These are phyloP conservation scores for Closterium sp. DNA, from an alignment of 139 green algal species.

Conservation along the genomic window DNA sequence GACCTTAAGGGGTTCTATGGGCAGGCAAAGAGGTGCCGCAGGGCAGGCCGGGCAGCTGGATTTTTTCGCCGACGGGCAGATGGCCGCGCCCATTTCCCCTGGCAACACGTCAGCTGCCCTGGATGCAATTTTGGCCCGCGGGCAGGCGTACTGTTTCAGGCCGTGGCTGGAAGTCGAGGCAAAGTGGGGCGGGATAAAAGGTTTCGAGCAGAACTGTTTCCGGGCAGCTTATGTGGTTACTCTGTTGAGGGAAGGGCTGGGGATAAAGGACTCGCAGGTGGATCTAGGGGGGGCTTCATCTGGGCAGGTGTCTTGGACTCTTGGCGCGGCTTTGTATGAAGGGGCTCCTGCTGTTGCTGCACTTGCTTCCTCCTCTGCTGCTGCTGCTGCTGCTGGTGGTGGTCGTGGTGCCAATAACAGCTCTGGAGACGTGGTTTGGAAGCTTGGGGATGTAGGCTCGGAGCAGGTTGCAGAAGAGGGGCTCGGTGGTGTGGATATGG, in stretches of 20 bases:
- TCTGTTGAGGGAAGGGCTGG: slow-evolving; percentile 69
- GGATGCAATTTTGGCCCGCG: slow-evolving; percentile 26
- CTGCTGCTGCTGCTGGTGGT: neutral
- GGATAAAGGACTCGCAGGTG: slow-evolving; percentile 50
- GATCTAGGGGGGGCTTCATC: slow-evolving; percentile 60
- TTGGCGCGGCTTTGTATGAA: slow-evolving; percentile 76
- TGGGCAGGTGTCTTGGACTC: slow-evolving; percentile 63
- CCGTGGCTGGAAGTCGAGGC: slow-evolving; percentile 35
- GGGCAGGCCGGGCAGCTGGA: slow-evolving; percentile 43
- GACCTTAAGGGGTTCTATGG: neutral
- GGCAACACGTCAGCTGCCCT: slow-evolving; percentile 42
- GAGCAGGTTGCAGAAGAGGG: neutral
- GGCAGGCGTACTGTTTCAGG: slow-evolving; percentile 9
- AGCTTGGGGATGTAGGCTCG: neutral
- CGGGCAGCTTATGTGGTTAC: slow-evolving; percentile 69
- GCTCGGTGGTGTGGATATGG: neutral
- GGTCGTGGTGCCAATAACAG: neutral
- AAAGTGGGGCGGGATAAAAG: slow-evolving; percentile 53
- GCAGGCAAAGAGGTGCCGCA: slow-evolving; percentile 21
- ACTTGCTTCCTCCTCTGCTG: neutral
- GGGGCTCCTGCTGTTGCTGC: slow-evolving; percentile 20
- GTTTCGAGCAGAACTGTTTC: slow-evolving; percentile 79
- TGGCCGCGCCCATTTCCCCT: neutral
- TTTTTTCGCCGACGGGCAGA: slow-evolving; percentile 1
- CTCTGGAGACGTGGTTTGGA: neutral